These are phyloP conservation scores for Acephala macrosclerotiorum DNA, from an alignment of 2,329 filamentous ascomycete species.

Conservation along the genomic window DNA sequence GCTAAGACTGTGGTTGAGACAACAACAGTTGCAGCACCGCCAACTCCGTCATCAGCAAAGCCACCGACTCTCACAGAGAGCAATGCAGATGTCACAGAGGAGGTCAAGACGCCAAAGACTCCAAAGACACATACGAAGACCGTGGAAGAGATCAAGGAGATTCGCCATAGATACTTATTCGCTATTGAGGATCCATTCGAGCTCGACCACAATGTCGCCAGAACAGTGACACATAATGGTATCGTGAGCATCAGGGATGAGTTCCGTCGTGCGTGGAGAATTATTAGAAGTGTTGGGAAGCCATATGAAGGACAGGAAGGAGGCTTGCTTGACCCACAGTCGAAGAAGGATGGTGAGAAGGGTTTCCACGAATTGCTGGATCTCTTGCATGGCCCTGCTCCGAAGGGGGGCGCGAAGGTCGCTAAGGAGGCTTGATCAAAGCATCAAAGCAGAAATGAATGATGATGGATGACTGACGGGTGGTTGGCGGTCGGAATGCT, in stretches of 20 bases:
- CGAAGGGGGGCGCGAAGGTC: background rate
- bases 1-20: slow-evolving; percentile 73
- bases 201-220: slow-evolving; percentile 84
- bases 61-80: slow-evolving; percentile 12
- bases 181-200: slow-evolving; percentile 95
- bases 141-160: slow-evolving; percentile 61
- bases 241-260: slow-evolving; percentile 85
- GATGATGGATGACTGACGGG: background rate
- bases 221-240: slow-evolving; percentile 84
- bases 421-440: background rate
- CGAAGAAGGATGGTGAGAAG: slow-evolving; percentile 21
- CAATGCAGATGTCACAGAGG: slow-evolving; percentile 12
- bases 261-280: slow-evolving; percentile 80
- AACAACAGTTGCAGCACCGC: slow-evolving; percentile 46
- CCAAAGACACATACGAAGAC: slow-evolving; percentile 31
- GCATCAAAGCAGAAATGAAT: background rate
- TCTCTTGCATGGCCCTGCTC: slow-evolving; percentile 36
- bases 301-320: slow-evolving; percentile 31
- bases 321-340: slow-evolving; percentile 34
- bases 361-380: slow-evolving; percentile 35
- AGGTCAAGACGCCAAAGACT: slow-evolving; percentile 20
- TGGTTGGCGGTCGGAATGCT: background rate
- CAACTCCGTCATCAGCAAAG: slow-evolving; percentile 30
- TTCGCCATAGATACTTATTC: slow-evolving; percentile 82
- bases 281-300: slow-evolving; percentile 64